Evolutionary conservation across 2,329 filamentous ascomycete species (phyloP).

Genomic region (Corinectria fuckeliana): DNA sequence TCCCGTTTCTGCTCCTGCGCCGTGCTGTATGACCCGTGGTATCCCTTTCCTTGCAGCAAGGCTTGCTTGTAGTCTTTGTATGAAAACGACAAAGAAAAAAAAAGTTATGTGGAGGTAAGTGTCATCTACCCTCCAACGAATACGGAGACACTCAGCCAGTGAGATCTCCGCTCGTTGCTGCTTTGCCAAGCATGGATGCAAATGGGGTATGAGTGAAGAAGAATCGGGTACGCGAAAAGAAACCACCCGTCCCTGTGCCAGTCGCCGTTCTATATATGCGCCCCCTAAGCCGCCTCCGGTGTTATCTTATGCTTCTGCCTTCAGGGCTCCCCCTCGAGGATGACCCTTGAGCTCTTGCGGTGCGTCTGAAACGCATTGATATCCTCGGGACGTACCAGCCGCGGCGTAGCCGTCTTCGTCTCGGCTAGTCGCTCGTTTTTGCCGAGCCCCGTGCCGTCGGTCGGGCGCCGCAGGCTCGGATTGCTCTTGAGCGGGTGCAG

Average conservation of each 20-base stretch:
- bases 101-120: background rate
- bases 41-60: conserved; percentile 26
- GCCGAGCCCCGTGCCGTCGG: conserved; percentile 28
- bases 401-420: conserved; percentile 54
- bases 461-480: conserved; percentile 31
- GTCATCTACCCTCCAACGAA: background rate
- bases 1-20: conserved; percentile 29
- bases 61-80: conserved; percentile 8
- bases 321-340: conserved; percentile 51
- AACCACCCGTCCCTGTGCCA: background rate
- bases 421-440: conserved; percentile 42
- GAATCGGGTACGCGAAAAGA: background rate
- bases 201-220: background rate
- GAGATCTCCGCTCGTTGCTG: conserved; percentile 9
- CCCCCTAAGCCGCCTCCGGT: background rate
- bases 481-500: conserved; percentile 59
- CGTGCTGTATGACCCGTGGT: conserved; percentile 35
- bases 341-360: conserved; percentile 56
- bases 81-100: conserved; percentile 6
- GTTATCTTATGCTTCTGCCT: background rate
- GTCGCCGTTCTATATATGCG: background rate
- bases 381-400: conserved; percentile 49
- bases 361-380: conserved; percentile 51
- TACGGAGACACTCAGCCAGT: conserved; percentile 9
- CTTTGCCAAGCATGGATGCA: conserved; percentile 3